Conservation (phyloP, 768 basidiomycete species). For the Suillus cothurnatus region DNA sequence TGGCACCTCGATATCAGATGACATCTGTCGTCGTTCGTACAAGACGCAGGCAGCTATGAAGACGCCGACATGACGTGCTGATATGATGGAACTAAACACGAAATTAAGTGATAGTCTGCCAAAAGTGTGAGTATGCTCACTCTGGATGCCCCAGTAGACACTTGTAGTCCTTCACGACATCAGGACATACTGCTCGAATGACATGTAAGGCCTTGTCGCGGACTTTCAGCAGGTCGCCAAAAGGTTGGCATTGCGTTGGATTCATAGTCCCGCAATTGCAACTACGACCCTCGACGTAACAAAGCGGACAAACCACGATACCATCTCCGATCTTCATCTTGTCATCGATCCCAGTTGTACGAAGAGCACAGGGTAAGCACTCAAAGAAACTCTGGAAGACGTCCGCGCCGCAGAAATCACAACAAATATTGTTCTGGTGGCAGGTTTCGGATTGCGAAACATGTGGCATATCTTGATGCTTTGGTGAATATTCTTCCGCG, state of each 20-base stretch:
- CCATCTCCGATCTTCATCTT: slow-evolving; percentile 40
- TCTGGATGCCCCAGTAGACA: slow-evolving; percentile 20
- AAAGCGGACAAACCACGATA: slow-evolving; percentile 63
- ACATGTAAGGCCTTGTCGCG: slow-evolving; percentile 42
- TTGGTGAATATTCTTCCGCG: slow-evolving; percentile 44
- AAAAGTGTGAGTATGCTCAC: slow-evolving; percentile 21
- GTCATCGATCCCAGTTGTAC: slow-evolving; percentile 13
- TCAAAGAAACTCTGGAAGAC: slow-evolving; percentile 84
- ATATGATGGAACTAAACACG: slow-evolving; percentile 24
- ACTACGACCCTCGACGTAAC: slow-evolving; percentile 78
- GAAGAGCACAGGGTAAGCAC: slow-evolving; percentile 52
- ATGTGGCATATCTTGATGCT: slow-evolving; percentile 30
- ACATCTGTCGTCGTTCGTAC: slow-evolving; percentile 23
- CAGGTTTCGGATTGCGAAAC: slow-evolving; percentile 25
- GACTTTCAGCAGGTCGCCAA: slow-evolving; percentile 44
- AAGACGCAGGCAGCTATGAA: slow-evolving; percentile 36
- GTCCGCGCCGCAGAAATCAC: slow-evolving; percentile 83
- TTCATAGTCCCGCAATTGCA: slow-evolving; percentile 65
- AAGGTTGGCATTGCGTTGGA: slow-evolving; percentile 58
- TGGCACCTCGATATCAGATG: slow-evolving; percentile 16
- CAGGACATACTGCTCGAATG: slow-evolving; percentile 22
- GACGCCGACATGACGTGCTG: slow-evolving; percentile 26
- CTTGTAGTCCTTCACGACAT: slow-evolving; percentile 13
- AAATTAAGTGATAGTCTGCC: slow-evolving; percentile 12
- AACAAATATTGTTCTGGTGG: slow-evolving; percentile 41